Base-by-base conservation (phyloP, 345 rosid genomes). In the Lumnitzera racemosa region DNA sequence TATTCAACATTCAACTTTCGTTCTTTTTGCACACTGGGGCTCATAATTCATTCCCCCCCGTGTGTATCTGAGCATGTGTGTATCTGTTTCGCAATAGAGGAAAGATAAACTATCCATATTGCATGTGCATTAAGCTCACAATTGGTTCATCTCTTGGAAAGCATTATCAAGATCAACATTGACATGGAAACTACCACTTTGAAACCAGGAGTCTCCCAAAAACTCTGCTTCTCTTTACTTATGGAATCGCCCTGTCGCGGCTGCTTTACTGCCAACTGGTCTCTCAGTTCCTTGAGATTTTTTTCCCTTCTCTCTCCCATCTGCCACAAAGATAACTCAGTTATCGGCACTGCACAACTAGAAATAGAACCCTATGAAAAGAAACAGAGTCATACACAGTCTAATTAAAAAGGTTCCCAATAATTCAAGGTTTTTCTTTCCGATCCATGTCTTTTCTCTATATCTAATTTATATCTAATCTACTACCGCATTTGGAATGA, bases 181-280 rank as follows among this genome's bases (percentile, higher is more conserved):
- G 96, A 94, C 94, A 92, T 70, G 55, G 95, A 85, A 62, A 79
- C 87, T 49, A 87, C 80, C 52, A 87, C 61, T 83, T 90, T 87
- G 82, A 94, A 94, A 67, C 90, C 72, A 13, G 90, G 81, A 54
- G 78, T 72, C 66, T 94, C 96, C 99, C 95, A 89, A 63, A 89
- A 89, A 66, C 87, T 89, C 51, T 62, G 78, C 51, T 84, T 87
- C 41, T 69, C 80, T 2, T 55, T 65, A 55, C 67, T 55, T 11
- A 15, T 57, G 24, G 78, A 67, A 62, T 56, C 66, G 4, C 61
- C 52, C 31, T 57, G 16, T n/a, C 72, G 77, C 43, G 43, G 43
- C 36, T 81, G 77, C 56, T 80, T 84, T 1, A 73, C 72, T 25
- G 84, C 83, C 58, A 89, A 53, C 67, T 89, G 87, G 20, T 80